Evolutionary conservation across 2,329 filamentous ascomycete species (phyloP).

Genomic region (Tolypocladium inflatum): DNA sequence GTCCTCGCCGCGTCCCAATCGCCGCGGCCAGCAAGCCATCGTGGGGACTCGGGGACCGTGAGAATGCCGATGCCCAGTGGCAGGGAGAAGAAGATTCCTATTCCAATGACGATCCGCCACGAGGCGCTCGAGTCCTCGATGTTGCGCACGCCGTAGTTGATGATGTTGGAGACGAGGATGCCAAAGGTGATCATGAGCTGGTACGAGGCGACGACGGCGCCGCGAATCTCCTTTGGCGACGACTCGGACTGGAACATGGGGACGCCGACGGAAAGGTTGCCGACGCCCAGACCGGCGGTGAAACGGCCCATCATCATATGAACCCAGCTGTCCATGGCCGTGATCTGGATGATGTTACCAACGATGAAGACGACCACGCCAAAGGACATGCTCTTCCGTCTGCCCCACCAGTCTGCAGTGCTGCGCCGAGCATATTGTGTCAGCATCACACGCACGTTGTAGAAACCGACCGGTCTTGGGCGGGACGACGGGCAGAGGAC

Average conservation of each 20-base stretch:
- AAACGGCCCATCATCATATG: conserved; percentile 58
- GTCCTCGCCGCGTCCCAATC: conserved; percentile 37
- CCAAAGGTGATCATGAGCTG: conserved; percentile 67
- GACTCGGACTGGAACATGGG: conserved; percentile 61
- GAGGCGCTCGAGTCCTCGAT: conserved; percentile 33
- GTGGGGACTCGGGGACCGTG: conserved; percentile 45
- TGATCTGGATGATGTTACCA: conserved; percentile 58
- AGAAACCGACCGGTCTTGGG: not conserved
- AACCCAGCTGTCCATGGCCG: conserved; percentile 48
- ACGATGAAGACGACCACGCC: conserved; percentile 49
- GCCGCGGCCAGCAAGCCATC: conserved; percentile 41
- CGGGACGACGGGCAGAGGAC: conserved; percentile 2
- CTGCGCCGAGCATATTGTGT: conserved; percentile 9
- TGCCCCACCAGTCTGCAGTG: conserved; percentile 48
- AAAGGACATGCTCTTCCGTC: conserved; percentile 43
- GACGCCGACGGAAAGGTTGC: conserved; percentile 54
- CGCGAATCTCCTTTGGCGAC: conserved; percentile 52
- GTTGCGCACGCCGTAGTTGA: conserved; percentile 41
- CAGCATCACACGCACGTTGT: not conserved
- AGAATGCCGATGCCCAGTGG: conserved; percentile 44
- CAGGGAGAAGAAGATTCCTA: conserved; percentile 43
- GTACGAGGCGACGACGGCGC: conserved; percentile 58
- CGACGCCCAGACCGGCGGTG: conserved; percentile 58
- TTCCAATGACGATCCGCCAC: conserved; percentile 54
- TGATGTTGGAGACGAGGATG: conserved; percentile 47